phyloP scores from a whole-genome alignment of 441 rosid species.

The Pelargonium australe region DNA sequence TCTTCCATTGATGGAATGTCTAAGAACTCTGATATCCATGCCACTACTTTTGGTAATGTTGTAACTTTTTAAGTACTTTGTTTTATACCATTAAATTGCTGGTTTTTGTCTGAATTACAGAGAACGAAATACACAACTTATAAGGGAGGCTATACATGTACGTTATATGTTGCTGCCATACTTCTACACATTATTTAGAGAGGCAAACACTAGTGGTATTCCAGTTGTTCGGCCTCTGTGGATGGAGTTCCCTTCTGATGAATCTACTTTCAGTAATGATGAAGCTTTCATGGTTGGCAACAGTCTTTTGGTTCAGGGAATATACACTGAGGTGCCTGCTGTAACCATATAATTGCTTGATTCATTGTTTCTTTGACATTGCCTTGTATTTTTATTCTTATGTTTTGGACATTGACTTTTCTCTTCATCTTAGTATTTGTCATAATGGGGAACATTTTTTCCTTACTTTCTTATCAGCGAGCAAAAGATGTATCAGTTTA shows the following conservation, averaged over 20 bases:
- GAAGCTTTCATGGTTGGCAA: conserved; percentile 97
- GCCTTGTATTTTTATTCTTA: conserved; percentile 12
- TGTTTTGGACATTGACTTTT: conserved; percentile 6
- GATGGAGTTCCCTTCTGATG: conserved; percentile 98
- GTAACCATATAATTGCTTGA: background rate
- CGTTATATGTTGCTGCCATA: conserved; percentile 90
- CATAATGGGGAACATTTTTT: conserved; percentile 9
- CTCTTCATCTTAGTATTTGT: conserved; percentile 2
- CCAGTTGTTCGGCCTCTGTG: conserved; percentile 89
- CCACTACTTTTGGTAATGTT: background rate
- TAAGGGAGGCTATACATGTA: conserved; percentile 80
- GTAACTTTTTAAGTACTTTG: background rate
- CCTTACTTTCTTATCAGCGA: conserved; percentile 34
- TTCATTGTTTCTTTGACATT: background rate
- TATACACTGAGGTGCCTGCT: conserved; percentile 64
- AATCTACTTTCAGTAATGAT: conserved; percentile 73
- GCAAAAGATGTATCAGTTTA: conserved; percentile 72
- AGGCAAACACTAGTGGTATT: conserved; percentile 78
- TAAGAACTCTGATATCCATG: background rate
- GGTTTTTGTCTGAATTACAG: conserved; percentile 34
- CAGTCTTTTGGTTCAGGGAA: conserved; percentile 88
- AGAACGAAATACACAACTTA: conserved; percentile 70
- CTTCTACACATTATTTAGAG: conserved; percentile 89
- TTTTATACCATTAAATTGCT: background rate
- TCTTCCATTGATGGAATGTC: background rate